These are phyloP conservation scores for Emericellopsis terricola DNA, from an alignment of 495 filamentous ascomycete species.

Conservation along the genomic window DNA sequence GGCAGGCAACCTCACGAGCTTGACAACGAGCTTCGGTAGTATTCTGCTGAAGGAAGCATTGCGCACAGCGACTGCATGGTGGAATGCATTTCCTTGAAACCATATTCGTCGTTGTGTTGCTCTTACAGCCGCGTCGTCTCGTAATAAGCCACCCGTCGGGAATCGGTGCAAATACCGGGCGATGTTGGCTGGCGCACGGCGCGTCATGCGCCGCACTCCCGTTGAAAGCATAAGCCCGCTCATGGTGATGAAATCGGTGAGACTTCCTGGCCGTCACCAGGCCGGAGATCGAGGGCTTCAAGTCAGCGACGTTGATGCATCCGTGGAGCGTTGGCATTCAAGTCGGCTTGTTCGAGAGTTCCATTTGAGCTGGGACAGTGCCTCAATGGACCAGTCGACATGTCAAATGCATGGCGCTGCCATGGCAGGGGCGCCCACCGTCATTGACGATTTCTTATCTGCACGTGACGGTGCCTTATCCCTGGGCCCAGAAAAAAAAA, in stretches of 20 bases:
- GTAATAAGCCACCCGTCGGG: constrained; percentile 50
- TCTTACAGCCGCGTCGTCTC: constrained; percentile 41
- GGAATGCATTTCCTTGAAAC: constrained; percentile 62
- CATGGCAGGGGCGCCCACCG: too few species aligned
- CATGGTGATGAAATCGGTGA: constrained; percentile 31
- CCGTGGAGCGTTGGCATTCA: too few species aligned
- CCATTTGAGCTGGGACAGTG: not conserved
- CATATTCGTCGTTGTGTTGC: constrained; percentile 44
- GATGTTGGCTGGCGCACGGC: constrained; percentile 33
- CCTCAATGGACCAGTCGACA: too few species aligned
- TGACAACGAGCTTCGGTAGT: constrained; percentile 76
- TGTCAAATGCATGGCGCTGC: too few species aligned
- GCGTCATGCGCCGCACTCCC: constrained; percentile 46
- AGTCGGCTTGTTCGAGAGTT: too few species aligned
- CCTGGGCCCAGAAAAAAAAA: not conserved
- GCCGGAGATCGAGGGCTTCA: constrained; percentile 1
- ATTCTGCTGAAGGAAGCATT: constrained; percentile 72
- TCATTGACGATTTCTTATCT: too few species aligned
- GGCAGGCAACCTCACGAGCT: constrained; percentile 72
- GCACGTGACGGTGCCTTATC: constrained; percentile 1
- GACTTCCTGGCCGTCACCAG: not conserved
- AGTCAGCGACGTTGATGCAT: not conserved
- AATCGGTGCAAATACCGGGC: constrained; percentile 49
- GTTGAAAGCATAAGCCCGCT: constrained; percentile 68
- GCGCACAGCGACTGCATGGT: constrained; percentile 71